phyloP scores from a whole-genome alignment of 805 yeast genomes.

The Candida railenensis region DNA sequence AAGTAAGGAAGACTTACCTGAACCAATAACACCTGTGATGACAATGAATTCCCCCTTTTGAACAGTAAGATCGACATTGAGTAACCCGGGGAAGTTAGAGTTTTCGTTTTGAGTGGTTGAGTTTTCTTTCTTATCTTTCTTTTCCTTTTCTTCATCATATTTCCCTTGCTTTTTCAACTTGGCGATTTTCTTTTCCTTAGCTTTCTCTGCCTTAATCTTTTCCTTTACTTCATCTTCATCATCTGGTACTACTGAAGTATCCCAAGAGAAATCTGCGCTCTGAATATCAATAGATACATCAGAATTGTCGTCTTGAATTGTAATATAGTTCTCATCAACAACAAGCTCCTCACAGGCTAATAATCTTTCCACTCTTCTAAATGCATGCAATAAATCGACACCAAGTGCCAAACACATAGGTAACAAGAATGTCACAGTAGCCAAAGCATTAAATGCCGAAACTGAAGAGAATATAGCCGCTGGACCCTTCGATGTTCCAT shows the following conservation, averaged over 20 bases:
- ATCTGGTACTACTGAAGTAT: slow-evolving; percentile 12
- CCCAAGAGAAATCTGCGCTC: slow-evolving; percentile 31
- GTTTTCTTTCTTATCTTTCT: slow-evolving; percentile 1
- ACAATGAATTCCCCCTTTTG: slow-evolving; percentile 35
- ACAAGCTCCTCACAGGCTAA: slow-evolving; percentile 47
- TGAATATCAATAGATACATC: slow-evolving; percentile 19
- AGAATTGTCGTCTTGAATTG: slow-evolving; percentile 22
- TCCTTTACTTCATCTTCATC: slow-evolving; percentile 2
- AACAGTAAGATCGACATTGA: slow-evolving; percentile 21
- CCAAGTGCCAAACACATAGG: slow-evolving; percentile 71
- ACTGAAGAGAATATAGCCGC: slow-evolving; percentile 70
- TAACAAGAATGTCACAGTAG: slow-evolving; percentile 62
- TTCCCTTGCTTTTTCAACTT: slow-evolving; percentile 3
- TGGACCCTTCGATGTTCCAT: slow-evolving; percentile 40
- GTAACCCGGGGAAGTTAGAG: slow-evolving; percentile 26
- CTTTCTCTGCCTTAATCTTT: slow-evolving; percentile 4
- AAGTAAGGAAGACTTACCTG: slow-evolving; percentile 37
- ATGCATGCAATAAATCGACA: slow-evolving; percentile 64
- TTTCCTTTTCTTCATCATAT: slow-evolving; percentile 1
- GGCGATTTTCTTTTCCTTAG: background rate
- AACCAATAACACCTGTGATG: slow-evolving; percentile 36
- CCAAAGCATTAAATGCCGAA: slow-evolving; percentile 61
- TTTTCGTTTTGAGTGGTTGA: slow-evolving; percentile 8
- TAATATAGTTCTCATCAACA: slow-evolving; percentile 22
- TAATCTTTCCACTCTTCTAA: slow-evolving; percentile 55